Evolutionary conservation across 495 filamentous ascomycete genomes (phyloP), one percentile per base, ranked within the genome.

Genomic region (Daldinia bambusicola): DNA sequence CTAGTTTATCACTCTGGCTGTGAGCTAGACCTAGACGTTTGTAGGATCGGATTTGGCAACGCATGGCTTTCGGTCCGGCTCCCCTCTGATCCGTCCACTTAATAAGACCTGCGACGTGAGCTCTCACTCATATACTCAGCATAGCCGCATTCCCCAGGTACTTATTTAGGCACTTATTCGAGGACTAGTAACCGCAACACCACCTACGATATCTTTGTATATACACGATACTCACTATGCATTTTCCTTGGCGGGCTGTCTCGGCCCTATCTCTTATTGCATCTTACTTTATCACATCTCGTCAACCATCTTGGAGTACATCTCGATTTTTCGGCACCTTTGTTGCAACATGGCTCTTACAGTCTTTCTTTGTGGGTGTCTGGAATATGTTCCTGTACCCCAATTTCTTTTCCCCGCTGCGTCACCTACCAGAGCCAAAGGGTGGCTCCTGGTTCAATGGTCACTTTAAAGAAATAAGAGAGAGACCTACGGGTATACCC

Each of bases 341-440:
- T 30, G 14, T 70, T 2, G 53, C 66, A 9, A 26, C 68, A 16
- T 82, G 70, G 75, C 7, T 43, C 2, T 8, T 77, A 9, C 78
- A 81, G 61, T 53, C 70, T 16, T 66, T 80, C 6, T 13, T 59
- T 0, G 81, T 66, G 55, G 59, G 60, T 2, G 45, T 86, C 20
- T 94, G 85, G 78, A 79, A 70, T 3, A 70, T 89, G 1, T 53
- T 93, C 1, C 72, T 94, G 41, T 96, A 90, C 74, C 94, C 93
- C 3, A 83, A 86, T 48, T 83, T 89, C 71, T 81, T 96, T 65
- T 93, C 87, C n/a, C 93, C 94, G 0, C 68, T 92, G 37, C 83
- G 87, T 0, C 82, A 88, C 74, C 78, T 95, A 0, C 92, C 92
- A 0, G 80, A 76, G 18, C 86, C 90, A 0, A 71, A 73, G 31